Evolutionary conservation across 768 basidiomycete species (phyloP).

Genomic region (Rhodotorula graminis): DNA sequence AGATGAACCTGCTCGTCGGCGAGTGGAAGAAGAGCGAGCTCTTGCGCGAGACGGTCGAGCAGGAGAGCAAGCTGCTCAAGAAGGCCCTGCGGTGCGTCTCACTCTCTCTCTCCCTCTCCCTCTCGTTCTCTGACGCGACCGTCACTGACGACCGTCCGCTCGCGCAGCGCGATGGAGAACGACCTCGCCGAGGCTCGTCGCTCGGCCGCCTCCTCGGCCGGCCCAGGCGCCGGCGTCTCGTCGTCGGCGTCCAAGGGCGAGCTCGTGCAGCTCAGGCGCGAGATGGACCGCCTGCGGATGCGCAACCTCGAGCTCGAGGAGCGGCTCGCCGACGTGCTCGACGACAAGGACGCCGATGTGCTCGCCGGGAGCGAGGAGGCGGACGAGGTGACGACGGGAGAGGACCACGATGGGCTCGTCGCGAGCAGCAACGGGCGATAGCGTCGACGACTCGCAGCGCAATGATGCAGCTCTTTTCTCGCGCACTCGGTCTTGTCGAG

Average conservation of each 20-base stretch:
- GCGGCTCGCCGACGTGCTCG: conserved; percentile 16
- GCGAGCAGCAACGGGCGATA: too few relatives aligned
- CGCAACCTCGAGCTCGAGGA: conserved; percentile 33
- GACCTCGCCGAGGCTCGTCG: conserved; percentile 9
- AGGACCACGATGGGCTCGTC: too few relatives aligned
- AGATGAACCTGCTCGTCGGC: conserved; percentile 29
- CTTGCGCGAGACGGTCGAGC: conserved; percentile 21
- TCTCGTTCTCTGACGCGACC: too few relatives aligned
- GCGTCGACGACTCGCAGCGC: too few relatives aligned
- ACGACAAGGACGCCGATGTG: conserved; percentile 7
- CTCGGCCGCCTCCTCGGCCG: neutral
- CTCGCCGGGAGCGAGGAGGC: neutral
- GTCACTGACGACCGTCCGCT: fast-evolving
- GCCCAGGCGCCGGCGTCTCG: neutral
- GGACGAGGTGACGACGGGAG: neutral
- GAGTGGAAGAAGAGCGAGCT: conserved; percentile 34
- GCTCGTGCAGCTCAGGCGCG: conserved; percentile 5
- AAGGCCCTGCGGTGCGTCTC: conserved; percentile 14
- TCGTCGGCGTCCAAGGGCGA: conserved; percentile 1
- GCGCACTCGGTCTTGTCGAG: too few relatives aligned
- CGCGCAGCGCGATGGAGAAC: conserved; percentile 14
- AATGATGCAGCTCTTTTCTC: too few relatives aligned
- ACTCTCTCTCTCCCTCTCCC: neutral
- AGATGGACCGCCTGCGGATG: conserved; percentile 25
- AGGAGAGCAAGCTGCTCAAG: conserved; percentile 4